Percentiles rank a stretch among this genome's conserved stretches.
phyloP scores from a whole-genome alignment of 1,139 yeast species.

The Saccharomyces pastorianus region DNA sequence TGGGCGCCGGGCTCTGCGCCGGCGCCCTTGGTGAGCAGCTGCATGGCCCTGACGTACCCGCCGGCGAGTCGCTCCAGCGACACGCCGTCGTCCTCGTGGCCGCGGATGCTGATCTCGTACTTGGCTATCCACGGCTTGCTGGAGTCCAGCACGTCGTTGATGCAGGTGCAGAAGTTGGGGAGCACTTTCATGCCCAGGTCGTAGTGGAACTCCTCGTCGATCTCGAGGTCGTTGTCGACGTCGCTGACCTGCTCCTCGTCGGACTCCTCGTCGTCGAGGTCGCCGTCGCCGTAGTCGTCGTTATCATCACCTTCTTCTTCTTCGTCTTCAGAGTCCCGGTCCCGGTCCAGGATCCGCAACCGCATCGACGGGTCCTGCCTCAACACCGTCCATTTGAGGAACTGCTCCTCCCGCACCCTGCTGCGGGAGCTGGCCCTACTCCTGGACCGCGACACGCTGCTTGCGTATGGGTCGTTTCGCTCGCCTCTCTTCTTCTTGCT shows the following conservation, averaged over 20 bases:
- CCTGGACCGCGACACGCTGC: conserved; percentile 5
- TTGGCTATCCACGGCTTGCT: conserved; percentile 24
- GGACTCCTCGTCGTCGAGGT: conserved; percentile 31
- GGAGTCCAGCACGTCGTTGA: conserved; percentile 26
- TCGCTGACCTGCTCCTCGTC: conserved; percentile 34
- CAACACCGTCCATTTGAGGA: conserved; percentile 26
- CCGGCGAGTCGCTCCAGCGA: conserved; percentile 17
- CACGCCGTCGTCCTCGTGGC: conserved; percentile 6
- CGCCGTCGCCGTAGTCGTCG: conserved; percentile 13
- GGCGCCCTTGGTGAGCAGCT: conserved; percentile 14
- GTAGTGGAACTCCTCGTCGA: conserved; percentile 29
- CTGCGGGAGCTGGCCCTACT: conserved; percentile 12
- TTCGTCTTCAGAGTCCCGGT: conserved; percentile 10
- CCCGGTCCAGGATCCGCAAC: conserved; percentile 33
- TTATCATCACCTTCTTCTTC: conserved; percentile 7
- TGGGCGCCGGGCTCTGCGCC: conserved; percentile 28
- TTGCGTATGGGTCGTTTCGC: conserved; percentile 29
- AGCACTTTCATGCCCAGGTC: conserved; percentile 30
- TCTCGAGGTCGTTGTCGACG: conserved; percentile 32
- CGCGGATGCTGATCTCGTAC: conserved; percentile 10
- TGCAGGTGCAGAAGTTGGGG: conserved; percentile 27
- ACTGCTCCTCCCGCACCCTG: conserved; percentile 26
- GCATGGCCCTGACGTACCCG: conserved; percentile 24
- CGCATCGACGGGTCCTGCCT: conserved; percentile 6
- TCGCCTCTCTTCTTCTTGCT: conserved; percentile 22